A percentile compares a stretch with the other conserved stretches of the same genome.
These are phyloP conservation scores for Hymenoscyphus scutula DNA, from an alignment of 2,329 filamentous ascomycete genomes.

Conservation along the genomic window DNA sequence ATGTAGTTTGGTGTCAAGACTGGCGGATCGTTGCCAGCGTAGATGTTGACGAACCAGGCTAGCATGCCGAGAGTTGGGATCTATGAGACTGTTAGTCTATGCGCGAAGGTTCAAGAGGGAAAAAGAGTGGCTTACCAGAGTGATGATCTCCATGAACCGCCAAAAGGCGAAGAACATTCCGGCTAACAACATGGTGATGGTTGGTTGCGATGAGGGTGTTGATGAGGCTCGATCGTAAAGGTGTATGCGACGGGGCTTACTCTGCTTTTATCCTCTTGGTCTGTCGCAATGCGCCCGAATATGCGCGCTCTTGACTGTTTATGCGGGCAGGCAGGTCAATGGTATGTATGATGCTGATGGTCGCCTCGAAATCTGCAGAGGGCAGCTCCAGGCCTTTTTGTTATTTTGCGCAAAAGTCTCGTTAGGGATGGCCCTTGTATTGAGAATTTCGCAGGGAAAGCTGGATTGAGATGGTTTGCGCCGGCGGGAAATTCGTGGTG, in stretches of 20 bases:
- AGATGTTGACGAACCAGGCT: conserved; percentile 63
- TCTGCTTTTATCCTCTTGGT: conserved; percentile 1
- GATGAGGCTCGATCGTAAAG: conserved; percentile 1
- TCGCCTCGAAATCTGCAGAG: neutral
- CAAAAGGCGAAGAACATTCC: conserved; percentile 62
- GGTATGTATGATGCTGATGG: neutral
- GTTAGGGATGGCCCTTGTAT: neutral
- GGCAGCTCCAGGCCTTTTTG: neutral
- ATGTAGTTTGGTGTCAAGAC: conserved; percentile 59
- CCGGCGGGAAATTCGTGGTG: conserved; percentile 5
- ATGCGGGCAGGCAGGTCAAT: neutral
- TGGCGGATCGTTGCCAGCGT: conserved; percentile 48
- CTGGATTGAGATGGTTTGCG: conserved; percentile 8
- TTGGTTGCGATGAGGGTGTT: conserved; percentile 13
- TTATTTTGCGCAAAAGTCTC: neutral
- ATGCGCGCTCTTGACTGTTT: neutral
- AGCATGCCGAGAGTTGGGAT: conserved; percentile 66
- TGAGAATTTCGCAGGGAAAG: neutral
- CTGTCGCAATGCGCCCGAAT: neutral
- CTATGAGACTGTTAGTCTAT: conserved; percentile 38
- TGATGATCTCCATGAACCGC: conserved; percentile 61
- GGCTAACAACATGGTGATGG: conserved; percentile 54
- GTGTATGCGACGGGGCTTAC: neutral
- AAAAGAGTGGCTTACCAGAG: conserved; percentile 48
- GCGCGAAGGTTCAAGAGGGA: neutral